These are phyloP conservation scores for Diaporthe velutina DNA, from an alignment of 2,329 filamentous ascomycete genomes.

Conservation along the genomic window DNA sequence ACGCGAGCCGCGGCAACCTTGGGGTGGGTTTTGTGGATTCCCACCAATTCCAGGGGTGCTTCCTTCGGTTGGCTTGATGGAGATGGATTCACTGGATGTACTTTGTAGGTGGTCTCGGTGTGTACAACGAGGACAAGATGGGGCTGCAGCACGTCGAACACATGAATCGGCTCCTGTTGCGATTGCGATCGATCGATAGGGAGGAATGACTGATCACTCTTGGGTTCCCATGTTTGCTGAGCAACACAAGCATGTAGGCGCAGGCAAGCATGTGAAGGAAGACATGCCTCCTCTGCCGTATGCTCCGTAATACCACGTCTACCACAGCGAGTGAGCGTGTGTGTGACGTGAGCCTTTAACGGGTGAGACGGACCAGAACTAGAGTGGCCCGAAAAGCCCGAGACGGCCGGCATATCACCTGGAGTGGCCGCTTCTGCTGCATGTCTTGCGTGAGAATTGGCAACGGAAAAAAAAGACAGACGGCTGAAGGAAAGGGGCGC, in stretches of 20 bases:
- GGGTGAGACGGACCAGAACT: not conserved
- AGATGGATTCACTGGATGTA: not conserved
- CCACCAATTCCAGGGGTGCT: not conserved
- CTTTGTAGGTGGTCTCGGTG: not conserved
- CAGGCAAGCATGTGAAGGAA: slow-evolving; percentile 4
- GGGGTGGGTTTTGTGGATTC: not conserved
- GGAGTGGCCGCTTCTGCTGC: not conserved
- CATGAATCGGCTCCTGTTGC: slow-evolving; percentile 9
- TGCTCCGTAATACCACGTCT: not conserved
- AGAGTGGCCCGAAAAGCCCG: not conserved
- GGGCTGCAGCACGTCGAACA: slow-evolving; percentile 1
- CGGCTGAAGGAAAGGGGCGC: slow-evolving; percentile 9
- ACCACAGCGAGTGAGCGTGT: not conserved
- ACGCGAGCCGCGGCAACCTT: not conserved
- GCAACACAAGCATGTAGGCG: not conserved
- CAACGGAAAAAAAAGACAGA: not conserved
- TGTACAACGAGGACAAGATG: not conserved
- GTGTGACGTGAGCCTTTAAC: slow-evolving; percentile 18
- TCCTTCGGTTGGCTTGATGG: not conserved
- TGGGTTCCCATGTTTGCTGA: slow-evolving; percentile 12
- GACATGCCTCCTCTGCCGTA: not conserved
- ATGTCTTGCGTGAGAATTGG: not conserved
- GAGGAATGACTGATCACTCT: slow-evolving; percentile 9
- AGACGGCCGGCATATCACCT: slow-evolving; percentile 7
- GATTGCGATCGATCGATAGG: slow-evolving; percentile 17